phyloP scores from a whole-genome alignment of 257 asterid species.

The Parsonsia alboflavescens region DNA sequence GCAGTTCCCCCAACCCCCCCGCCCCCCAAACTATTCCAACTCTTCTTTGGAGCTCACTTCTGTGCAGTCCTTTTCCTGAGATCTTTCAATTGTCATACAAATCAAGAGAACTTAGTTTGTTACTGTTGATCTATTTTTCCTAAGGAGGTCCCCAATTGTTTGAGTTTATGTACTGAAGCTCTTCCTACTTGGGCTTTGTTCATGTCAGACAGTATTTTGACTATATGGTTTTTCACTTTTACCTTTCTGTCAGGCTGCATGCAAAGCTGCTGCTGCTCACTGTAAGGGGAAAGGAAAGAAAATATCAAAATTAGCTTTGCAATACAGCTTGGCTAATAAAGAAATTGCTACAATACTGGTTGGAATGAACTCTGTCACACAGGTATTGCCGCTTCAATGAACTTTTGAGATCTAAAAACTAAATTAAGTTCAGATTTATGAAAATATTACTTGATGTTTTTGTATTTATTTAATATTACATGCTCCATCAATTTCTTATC shows the following conservation, averaged over 20 bases:
- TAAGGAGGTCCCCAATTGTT: background rate
- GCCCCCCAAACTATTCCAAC: too few relatives aligned
- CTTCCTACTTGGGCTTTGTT: background rate
- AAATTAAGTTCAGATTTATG: background rate
- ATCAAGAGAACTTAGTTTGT: background rate
- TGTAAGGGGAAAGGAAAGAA: slow-evolving; percentile 68
- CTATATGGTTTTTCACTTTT: slow-evolving; percentile 3
- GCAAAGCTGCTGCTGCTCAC: slow-evolving; percentile 68
- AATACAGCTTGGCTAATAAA: slow-evolving; percentile 71
- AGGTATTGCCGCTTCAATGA: slow-evolving; percentile 41
- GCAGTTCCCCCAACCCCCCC: too few relatives aligned
- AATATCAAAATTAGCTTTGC: slow-evolving; percentile 76
- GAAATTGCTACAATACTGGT: slow-evolving; percentile 77
- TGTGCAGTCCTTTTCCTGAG: background rate
- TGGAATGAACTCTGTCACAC: slow-evolving; percentile 82
- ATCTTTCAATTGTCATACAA: background rate
- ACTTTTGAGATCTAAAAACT: background rate
- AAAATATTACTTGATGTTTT: background rate
- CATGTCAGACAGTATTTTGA: background rate
- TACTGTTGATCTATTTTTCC: background rate
- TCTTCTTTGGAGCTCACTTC: background rate
- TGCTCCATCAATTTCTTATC: background rate
- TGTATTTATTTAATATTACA: background rate
- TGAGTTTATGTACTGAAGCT: background rate
- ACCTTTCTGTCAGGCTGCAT: slow-evolving; percentile 54